These are phyloP conservation scores for Dentipellis fragilis DNA, from an alignment of 768 basidiomycete species.

Conservation along the genomic window DNA sequence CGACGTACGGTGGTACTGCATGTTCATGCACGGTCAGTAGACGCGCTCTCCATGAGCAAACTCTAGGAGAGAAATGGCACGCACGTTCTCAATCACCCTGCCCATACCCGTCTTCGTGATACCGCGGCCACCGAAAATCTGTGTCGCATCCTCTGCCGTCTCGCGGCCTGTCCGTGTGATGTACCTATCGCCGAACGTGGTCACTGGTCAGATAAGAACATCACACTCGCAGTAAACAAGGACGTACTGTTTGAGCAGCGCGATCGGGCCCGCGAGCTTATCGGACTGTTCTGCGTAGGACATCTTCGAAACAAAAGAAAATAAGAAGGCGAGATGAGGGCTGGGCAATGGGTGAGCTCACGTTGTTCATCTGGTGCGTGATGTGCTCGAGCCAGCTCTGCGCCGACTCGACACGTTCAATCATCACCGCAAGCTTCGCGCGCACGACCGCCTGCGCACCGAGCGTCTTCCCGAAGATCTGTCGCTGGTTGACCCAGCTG, in stretches of 20 bases:
- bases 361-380: slow-evolving; percentile 89
- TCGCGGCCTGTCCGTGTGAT: slow-evolving; percentile 59
- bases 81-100: slow-evolving; percentile 68
- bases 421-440: slow-evolving; percentile 81
- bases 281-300: slow-evolving; percentile 74
- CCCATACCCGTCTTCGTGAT: slow-evolving; percentile 87
- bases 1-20: slow-evolving; percentile 71
- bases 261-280: slow-evolving; percentile 83
- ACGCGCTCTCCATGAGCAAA: neutral
- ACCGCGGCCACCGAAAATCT: slow-evolving; percentile 85
- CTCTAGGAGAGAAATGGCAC: neutral
- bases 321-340: slow-evolving; percentile 6
- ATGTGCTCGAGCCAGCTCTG: slow-evolving; percentile 88
- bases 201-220: slow-evolving; percentile 2
- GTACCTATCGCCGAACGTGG: slow-evolving; percentile 38
- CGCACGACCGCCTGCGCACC: slow-evolving; percentile 80
- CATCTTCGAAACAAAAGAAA: slow-evolving; percentile 46
- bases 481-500: slow-evolving; percentile 83
- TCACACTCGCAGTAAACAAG: neutral
- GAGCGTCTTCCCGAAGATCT: slow-evolving; percentile 85
- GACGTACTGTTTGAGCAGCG: slow-evolving; percentile 76
- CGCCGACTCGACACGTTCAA: slow-evolving; percentile 74
- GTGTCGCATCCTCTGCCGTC: slow-evolving; percentile 65
- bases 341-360: slow-evolving; percentile 20
- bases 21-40: neutral